These are phyloP conservation scores for Heritiera littoralis DNA, from an alignment of 345 rosid species.

Conservation along the genomic window DNA sequence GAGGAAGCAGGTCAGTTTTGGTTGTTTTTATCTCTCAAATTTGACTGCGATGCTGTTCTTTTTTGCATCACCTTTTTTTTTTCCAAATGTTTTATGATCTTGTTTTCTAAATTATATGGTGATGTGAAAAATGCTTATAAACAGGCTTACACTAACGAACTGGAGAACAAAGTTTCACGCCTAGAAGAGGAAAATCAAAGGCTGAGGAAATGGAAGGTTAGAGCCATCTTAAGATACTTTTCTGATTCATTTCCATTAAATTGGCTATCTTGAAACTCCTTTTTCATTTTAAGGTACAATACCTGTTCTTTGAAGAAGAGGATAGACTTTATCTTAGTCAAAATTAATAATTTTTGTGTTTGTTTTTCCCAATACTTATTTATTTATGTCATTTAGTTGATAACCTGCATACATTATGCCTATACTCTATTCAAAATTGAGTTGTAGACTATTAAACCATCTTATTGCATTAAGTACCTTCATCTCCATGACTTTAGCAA, in stretches of 20 bases:
- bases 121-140: constrained; percentile 23
- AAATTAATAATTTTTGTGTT: not conserved
- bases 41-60: not conserved
- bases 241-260: not conserved
- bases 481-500: not conserved
- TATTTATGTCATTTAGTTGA: not conserved
- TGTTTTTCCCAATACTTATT: not conserved
- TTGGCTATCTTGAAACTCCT: constrained; percentile 14
- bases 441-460: not conserved
- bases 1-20: constrained; percentile 75
- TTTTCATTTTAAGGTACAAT: constrained; percentile 11
- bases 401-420: not conserved
- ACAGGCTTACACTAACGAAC: constrained; percentile 96
- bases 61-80: not conserved
- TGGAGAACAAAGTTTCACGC: constrained; percentile 88
- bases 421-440: not conserved
- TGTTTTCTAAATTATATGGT: constrained; percentile 16
- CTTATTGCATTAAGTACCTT: not conserved
- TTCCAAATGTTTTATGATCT: not conserved
- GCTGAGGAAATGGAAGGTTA: constrained; percentile 82
- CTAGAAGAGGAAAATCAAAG: constrained; percentile 95
- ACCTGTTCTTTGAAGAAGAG: constrained; percentile 5
- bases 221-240: constrained; percentile 12
- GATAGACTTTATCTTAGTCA: not conserved
- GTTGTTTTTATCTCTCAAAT: constrained; percentile 4